Evolutionary conservation across 306 rosid genomes (phyloP).

Genomic region (Rosa lucieae): DNA sequence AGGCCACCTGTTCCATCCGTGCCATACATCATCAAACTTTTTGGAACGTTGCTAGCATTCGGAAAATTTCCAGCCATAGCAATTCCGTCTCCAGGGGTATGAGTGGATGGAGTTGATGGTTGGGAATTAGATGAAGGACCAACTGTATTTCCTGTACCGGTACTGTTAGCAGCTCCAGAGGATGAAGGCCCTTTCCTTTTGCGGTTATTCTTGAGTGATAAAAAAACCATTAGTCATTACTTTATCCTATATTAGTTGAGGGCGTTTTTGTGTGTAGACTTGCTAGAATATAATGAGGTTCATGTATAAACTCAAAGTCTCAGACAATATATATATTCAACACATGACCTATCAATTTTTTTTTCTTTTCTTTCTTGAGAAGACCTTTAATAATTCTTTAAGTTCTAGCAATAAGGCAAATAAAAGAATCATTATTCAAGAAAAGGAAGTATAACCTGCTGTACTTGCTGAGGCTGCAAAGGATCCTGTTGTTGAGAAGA

Average conservation of each 20-base stretch:
- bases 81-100: constrained; percentile 86
- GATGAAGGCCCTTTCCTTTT: constrained; percentile 93
- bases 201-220: constrained; percentile 56
- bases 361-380: neutral
- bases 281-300: constrained; percentile 12
- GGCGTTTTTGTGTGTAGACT: neutral
- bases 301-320: neutral
- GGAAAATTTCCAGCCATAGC: constrained; percentile 68
- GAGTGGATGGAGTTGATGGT: constrained; percentile 94
- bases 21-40: constrained; percentile 66
- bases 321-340: neutral
- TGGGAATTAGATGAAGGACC: constrained; percentile 94
- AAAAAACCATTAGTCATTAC: constrained; percentile 27
- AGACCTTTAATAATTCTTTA: neutral
- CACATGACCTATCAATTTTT: neutral
- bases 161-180: constrained; percentile 96
- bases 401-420: neutral
- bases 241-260: constrained; percentile 3
- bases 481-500: constrained; percentile 85
- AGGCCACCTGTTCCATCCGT: constrained; percentile 82
- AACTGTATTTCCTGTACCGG: constrained; percentile 89
- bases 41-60: constrained; percentile 63
- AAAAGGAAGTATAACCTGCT: constrained; percentile 53
- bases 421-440: constrained; percentile 3
- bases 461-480: constrained; percentile 80